phyloP scores from a whole-genome alignment of 192 early-diverging fungal species.

The Anaeromyces robustus region DNA sequence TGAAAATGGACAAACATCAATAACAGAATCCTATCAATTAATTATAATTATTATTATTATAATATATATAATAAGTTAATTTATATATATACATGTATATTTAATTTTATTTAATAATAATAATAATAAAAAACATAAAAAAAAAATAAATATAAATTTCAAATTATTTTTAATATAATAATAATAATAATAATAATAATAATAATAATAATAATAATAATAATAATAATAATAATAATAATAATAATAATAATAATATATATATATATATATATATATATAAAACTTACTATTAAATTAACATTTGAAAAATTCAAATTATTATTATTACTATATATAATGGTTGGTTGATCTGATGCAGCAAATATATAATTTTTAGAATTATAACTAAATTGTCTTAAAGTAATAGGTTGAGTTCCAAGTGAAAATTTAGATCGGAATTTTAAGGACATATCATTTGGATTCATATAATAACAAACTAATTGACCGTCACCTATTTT shows the following conservation, averaged over 20 bases:
- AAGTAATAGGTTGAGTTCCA: constrained; percentile 56
- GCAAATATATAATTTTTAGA: constrained; percentile 49
- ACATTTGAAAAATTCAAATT: constrained; percentile 73
- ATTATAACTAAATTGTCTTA: constrained; percentile 29
- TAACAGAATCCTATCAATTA: constrained; percentile 15
- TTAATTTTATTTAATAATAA: too few relatives aligned
- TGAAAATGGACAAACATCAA: constrained; percentile 46
- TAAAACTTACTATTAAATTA: constrained; percentile 47
- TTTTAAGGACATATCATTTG: constrained; percentile 8
- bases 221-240: background rate
- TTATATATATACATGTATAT: too few relatives aligned
- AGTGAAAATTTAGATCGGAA: constrained; percentile 50
- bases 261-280: background rate
- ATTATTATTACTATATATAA: constrained; percentile 42
- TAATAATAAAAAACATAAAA: too few relatives aligned
- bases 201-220: background rate
- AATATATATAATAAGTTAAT: too few relatives aligned
- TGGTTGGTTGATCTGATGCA: constrained; percentile 65
- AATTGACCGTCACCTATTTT: constrained; percentile 67
- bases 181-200: background rate
- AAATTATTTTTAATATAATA: too few relatives aligned
- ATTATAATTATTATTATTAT: too few relatives aligned
- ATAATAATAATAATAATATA: background rate
- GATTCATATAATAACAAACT: constrained; percentile 47
- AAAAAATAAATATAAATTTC: too few relatives aligned